phyloP scores from a whole-genome alignment of 495 filamentous ascomycete genomes.

The Penicillium subrubescens region DNA sequence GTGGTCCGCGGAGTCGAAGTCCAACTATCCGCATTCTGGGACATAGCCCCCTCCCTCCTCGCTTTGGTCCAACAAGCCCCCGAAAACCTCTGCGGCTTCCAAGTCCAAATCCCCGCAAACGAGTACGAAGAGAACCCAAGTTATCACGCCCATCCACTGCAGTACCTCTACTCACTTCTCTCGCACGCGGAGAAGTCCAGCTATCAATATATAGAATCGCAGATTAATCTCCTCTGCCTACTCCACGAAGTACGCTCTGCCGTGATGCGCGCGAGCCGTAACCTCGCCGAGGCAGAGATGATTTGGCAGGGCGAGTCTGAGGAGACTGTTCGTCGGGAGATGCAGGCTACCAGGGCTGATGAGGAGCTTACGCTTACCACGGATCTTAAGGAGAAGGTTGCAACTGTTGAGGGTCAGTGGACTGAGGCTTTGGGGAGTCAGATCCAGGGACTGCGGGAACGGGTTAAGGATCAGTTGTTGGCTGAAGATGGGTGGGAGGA shows the following conservation, averaged over 20 bases:
- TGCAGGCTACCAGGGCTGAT: constrained; percentile 60
- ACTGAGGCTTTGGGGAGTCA: constrained; percentile 64
- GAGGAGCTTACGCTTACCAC: constrained; percentile 72
- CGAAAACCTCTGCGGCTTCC: constrained; percentile 55
- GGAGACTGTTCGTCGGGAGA: constrained; percentile 51
- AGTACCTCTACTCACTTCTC: constrained; percentile 85
- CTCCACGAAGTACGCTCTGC: constrained; percentile 90
- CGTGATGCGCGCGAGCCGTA: constrained; percentile 61
- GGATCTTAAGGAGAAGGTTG: constrained; percentile 91
- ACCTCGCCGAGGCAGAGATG: constrained; percentile 57
- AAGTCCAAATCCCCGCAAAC: constrained; percentile 65
- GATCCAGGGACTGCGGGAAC: constrained; percentile 54
- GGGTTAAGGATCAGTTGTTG: constrained; percentile 66
- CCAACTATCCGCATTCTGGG: constrained; percentile 94
- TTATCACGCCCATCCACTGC: constrained; percentile 76
- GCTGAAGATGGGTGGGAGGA: constrained; percentile 77
- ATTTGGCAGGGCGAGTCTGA: constrained; percentile 58
- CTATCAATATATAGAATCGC: constrained; percentile 94
- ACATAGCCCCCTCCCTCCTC: constrained; percentile 83
- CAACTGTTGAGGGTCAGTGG: constrained; percentile 89
- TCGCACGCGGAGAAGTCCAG: constrained; percentile 85
- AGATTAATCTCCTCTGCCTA: constrained; percentile 90
- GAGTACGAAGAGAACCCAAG: constrained; percentile 86
- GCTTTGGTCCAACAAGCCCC: constrained; percentile 79
- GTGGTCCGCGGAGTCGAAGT: constrained; percentile 85